A percentile compares a stretch with the other conserved stretches of the same genome.
Conservation (phyloP, 441 rosid genomes). For the Kokia cookei region DNA sequence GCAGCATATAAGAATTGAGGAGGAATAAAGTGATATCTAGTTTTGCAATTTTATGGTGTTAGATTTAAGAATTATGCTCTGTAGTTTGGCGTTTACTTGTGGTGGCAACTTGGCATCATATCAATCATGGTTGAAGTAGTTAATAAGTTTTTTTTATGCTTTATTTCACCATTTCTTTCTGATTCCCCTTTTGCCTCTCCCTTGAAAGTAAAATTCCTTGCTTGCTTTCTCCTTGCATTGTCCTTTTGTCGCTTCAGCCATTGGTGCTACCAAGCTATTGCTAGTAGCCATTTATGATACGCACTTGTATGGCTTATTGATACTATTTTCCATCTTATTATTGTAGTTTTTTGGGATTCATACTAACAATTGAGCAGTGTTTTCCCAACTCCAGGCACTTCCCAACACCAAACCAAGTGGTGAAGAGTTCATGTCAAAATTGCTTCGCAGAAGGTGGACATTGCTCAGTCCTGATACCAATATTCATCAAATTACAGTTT, state of each 20-base stretch:
- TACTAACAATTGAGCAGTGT: neutral
- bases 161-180: neutral
- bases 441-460: conserved; percentile 73
- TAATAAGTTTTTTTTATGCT: neutral
- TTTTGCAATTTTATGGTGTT: neutral
- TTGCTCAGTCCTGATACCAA: conserved; percentile 44
- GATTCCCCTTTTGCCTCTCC: neutral
- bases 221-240: neutral
- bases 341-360: neutral
- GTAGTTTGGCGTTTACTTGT: neutral
- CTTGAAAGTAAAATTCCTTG: neutral
- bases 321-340: neutral
- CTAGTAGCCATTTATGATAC: neutral
- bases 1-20: neutral
- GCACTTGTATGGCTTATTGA: neutral
- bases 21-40: neutral
- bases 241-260: neutral
- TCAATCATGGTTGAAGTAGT: neutral
- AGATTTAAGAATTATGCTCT: neutral
- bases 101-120: neutral
- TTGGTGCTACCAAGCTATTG: neutral
- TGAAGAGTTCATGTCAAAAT: conserved; percentile 28
- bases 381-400: conserved; percentile 25
- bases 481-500: conserved; percentile 44
- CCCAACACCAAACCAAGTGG: conserved; percentile 21